These are phyloP conservation scores for Ustulina deusta DNA, from an alignment of 2,329 filamentous ascomycete species.

Conservation along the genomic window DNA sequence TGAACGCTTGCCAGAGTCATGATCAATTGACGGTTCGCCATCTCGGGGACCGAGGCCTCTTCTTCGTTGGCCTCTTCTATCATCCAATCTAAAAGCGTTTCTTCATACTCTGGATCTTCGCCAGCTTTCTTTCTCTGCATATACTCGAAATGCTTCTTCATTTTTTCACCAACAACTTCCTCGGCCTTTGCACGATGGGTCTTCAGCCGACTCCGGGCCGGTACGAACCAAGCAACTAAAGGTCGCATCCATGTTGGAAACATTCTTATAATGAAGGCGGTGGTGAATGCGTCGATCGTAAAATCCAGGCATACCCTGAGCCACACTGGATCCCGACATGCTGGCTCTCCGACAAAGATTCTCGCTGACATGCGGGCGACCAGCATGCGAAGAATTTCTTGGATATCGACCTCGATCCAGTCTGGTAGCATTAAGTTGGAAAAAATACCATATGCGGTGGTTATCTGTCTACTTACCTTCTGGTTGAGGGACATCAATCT, in stretches of 20 bases:
- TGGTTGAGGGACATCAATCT: slow-evolving; percentile 14
- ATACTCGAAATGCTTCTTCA: slow-evolving; percentile 20
- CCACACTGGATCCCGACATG: slow-evolving; percentile 37
- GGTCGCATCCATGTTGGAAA: slow-evolving; percentile 35
- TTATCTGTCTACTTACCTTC: slow-evolving; percentile 8
- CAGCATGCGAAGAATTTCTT: slow-evolving; percentile 32
- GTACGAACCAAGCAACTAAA: slow-evolving; percentile 54
- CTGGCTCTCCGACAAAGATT: slow-evolving; percentile 37
- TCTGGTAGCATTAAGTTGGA: slow-evolving; percentile 19
- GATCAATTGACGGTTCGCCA: slow-evolving; percentile 27
- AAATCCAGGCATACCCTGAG: slow-evolving; percentile 37
- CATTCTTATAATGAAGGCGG: slow-evolving; percentile 34
- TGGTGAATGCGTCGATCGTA: slow-evolving; percentile 32
- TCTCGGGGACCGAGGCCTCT: slow-evolving; percentile 20
- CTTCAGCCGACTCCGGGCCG: slow-evolving; percentile 14
- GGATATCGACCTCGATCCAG: slow-evolving; percentile 32
- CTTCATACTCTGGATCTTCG: slow-evolving; percentile 20
- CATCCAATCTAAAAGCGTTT: slow-evolving; percentile 38
- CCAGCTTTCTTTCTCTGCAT: slow-evolving; percentile 15
- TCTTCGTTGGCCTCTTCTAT: slow-evolving; percentile 26
- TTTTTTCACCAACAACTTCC: slow-evolving; percentile 9
- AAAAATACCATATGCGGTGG: not conserved
- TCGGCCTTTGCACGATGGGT: slow-evolving; percentile 9
- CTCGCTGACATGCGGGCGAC: slow-evolving; percentile 36
- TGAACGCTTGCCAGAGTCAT: slow-evolving; percentile 33